These are phyloP conservation scores for Rhodotorula kratochvilovae DNA, from an alignment of 768 basidiomycete genomes.

Conservation along the genomic window DNA sequence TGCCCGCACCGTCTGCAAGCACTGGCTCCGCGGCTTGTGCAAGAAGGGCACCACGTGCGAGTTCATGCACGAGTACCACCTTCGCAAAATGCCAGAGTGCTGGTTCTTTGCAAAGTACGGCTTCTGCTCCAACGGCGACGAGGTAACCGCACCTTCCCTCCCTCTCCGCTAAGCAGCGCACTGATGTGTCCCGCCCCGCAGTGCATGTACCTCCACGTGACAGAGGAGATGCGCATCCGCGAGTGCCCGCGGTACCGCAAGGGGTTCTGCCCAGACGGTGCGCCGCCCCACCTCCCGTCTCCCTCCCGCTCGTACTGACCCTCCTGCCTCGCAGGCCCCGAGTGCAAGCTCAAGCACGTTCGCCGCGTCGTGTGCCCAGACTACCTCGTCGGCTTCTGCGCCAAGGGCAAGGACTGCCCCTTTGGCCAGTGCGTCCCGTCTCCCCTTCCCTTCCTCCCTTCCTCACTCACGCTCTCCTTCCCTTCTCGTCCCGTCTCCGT, in stretches of 20 bases:
- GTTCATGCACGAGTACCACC: slow-evolving; percentile 97
- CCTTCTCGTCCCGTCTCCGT: slow-evolving; percentile 73
- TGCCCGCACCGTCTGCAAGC: slow-evolving; percentile 83
- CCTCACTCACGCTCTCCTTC: slow-evolving; percentile 75
- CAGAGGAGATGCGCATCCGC: slow-evolving; percentile 81
- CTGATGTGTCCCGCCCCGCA: slow-evolving; percentile 50
- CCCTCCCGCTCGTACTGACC: neutral
- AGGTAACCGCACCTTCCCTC: slow-evolving; percentile 7
- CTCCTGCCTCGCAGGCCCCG: slow-evolving; percentile 59
- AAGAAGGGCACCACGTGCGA: slow-evolving; percentile 98
- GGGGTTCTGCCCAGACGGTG: slow-evolving; percentile 91
- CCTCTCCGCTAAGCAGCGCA: too few species aligned
- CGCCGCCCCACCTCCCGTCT: slow-evolving; percentile 13
- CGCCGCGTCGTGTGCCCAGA: slow-evolving; percentile 82
- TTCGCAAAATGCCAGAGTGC: slow-evolving; percentile 96
- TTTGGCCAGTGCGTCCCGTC: slow-evolving; percentile 50
- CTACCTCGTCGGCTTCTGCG: slow-evolving; percentile 90
- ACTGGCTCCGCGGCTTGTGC: slow-evolving; percentile 95
- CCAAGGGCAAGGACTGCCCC: slow-evolving; percentile 73
- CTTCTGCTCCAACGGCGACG: slow-evolving; percentile 89
- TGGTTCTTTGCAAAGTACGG: slow-evolving; percentile 99
- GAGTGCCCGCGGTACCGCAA: slow-evolving; percentile 94
- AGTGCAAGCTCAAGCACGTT: slow-evolving; percentile 86
- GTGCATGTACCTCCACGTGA: slow-evolving; percentile 78
- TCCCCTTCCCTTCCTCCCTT: slow-evolving; percentile 64